These are phyloP conservation scores for Rugonectria rugulosa DNA, from an alignment of 2,329 filamentous ascomycete species.

Conservation along the genomic window DNA sequence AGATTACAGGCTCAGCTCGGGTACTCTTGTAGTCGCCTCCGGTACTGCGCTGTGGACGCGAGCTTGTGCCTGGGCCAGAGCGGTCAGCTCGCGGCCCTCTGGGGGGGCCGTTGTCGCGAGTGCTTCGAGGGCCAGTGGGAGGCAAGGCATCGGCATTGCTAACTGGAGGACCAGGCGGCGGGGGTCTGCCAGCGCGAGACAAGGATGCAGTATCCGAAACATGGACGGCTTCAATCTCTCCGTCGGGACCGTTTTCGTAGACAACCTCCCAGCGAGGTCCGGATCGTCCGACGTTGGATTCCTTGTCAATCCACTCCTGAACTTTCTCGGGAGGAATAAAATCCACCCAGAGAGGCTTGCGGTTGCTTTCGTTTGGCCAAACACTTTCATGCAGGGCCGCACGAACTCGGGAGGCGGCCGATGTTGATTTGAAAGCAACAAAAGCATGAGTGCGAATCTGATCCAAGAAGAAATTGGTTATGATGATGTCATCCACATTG, in stretches of 20 bases:
- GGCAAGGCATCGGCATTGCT: slow-evolving; percentile 43
- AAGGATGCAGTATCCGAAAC: slow-evolving; percentile 38
- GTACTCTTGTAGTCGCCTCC: slow-evolving; percentile 46
- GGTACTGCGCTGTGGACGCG: slow-evolving; percentile 26
- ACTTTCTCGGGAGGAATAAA: slow-evolving; percentile 83
- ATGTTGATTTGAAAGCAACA: slow-evolving; percentile 71
- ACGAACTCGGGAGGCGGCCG: slow-evolving; percentile 79
- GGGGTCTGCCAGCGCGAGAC: slow-evolving; percentile 27
- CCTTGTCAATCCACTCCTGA: slow-evolving; percentile 73
- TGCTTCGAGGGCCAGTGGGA: slow-evolving; percentile 46
- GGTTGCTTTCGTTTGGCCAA: slow-evolving; percentile 87
- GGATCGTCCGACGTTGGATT: slow-evolving; percentile 54
- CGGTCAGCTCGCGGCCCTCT: slow-evolving; percentile 51
- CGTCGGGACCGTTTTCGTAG: slow-evolving; percentile 68
- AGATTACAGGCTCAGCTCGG: slow-evolving; percentile 50
- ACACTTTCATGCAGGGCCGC: slow-evolving; percentile 77
- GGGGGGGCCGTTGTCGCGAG: slow-evolving; percentile 36
- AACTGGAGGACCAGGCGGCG: slow-evolving; percentile 24
- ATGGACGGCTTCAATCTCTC: slow-evolving; percentile 63
- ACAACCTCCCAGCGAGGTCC: slow-evolving; percentile 73
- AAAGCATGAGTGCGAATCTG: slow-evolving; percentile 88
- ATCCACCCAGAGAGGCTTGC: slow-evolving; percentile 87
- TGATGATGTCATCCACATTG: slow-evolving; percentile 57
- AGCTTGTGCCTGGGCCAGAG: slow-evolving; percentile 39
- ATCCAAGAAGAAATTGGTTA: slow-evolving; percentile 81